Conservation (phyloP, 805 yeast genomes). For the Lachancea sp. region DNA sequence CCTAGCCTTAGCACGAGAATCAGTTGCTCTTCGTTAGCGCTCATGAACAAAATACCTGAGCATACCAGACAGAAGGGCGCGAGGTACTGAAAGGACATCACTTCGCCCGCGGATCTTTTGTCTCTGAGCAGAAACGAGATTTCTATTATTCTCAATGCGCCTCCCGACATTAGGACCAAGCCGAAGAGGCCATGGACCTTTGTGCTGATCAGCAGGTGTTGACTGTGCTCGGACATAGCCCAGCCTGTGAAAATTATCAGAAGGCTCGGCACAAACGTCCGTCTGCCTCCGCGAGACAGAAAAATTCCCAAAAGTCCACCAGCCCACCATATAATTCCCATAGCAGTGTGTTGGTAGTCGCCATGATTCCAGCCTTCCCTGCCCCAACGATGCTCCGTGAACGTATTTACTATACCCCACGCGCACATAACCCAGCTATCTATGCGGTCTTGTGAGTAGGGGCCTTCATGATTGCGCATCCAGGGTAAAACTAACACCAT, state of each 20-base stretch:
- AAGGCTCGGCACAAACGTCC: conserved; percentile 75
- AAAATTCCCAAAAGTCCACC: conserved; percentile 85
- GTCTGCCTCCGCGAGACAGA: conserved; percentile 57
- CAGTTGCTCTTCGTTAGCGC: conserved; percentile 88
- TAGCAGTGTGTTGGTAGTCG: conserved; percentile 89
- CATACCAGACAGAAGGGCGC: conserved; percentile 76
- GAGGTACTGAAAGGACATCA: conserved; percentile 74
- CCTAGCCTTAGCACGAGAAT: conserved; percentile 61
- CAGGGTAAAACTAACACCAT: conserved; percentile 68
- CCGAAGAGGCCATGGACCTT: conserved; percentile 89
- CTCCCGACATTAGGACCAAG: conserved; percentile 69
- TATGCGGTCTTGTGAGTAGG: conserved; percentile 73
- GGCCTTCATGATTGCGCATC: conserved; percentile 48
- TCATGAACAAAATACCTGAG: conserved; percentile 81
- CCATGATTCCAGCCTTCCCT: conserved; percentile 83
- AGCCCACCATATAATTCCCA: conserved; percentile 97
- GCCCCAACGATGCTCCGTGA: conserved; percentile 97
- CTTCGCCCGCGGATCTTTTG: conserved; percentile 39
- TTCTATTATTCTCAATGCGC: conserved; percentile 68
- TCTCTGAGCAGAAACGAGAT: conserved; percentile 72
- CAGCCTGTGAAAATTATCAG: conserved; percentile 85
- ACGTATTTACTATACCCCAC: conserved; percentile 93
- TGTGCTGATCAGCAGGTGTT: conserved; percentile 68
- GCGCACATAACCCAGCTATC: conserved; percentile 73
- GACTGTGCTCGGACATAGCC: conserved; percentile 89